These are phyloP conservation scores for Physcomitrium patens DNA, from an alignment of 225 moss, liverwort and hornwort genomes.

Conservation along the genomic window DNA sequence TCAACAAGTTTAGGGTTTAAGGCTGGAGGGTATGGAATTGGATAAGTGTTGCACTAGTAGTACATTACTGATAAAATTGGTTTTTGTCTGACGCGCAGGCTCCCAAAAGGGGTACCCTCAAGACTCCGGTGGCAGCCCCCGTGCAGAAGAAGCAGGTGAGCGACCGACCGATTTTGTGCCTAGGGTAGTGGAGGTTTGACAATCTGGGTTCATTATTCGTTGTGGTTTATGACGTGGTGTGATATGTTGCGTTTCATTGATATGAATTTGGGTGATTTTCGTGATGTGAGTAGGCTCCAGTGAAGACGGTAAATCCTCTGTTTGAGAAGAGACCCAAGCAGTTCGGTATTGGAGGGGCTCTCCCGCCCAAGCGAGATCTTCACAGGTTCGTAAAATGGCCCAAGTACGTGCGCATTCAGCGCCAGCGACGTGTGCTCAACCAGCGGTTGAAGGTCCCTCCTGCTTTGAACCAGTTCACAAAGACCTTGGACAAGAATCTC, in stretches of 20 bases:
- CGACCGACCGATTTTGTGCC: not conserved
- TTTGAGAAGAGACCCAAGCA: conserved; percentile 93
- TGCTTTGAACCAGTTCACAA: conserved; percentile 91
- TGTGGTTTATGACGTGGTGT: not conserved
- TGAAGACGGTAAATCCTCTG: conserved; percentile 78
- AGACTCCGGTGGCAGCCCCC: conserved; percentile 62
- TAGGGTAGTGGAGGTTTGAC: not conserved
- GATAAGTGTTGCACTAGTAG: not conserved
- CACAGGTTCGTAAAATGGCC: conserved; percentile 98
- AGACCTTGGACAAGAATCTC: conserved; percentile 87
- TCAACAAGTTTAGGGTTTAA: conserved; percentile 19
- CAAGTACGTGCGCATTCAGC: conserved; percentile 94
- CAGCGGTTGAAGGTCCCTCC: conserved; percentile 95
- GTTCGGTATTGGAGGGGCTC: conserved; percentile 91
- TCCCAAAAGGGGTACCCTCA: conserved; percentile 78
- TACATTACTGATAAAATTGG: not conserved
- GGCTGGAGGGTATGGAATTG: not conserved
- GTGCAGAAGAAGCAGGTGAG: conserved; percentile 62
- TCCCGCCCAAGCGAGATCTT: conserved; percentile 91
- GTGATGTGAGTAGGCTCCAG: conserved; percentile 43
- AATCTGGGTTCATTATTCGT: no score
- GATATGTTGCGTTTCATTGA: not conserved
- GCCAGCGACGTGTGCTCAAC: conserved; percentile 91
- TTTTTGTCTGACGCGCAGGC: conserved; percentile 42
- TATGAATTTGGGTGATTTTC: not conserved